Conservation (phyloP, 495 filamentous ascomycete species). For the Penicillium daleae region DNA sequence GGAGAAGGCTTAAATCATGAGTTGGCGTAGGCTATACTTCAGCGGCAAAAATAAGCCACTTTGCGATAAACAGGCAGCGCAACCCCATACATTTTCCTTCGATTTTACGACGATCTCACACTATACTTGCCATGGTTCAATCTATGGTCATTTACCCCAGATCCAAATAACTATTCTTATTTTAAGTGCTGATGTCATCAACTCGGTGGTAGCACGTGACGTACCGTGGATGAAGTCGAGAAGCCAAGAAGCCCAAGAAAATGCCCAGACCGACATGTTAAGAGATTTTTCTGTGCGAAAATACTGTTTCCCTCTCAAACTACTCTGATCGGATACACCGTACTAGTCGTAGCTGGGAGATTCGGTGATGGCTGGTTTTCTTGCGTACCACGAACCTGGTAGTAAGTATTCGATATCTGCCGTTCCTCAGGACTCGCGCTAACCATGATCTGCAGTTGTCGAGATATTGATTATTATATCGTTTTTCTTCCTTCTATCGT, state of each 20-base stretch:
- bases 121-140: background rate
- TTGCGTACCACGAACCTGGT: constrained; percentile 39
- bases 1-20: too few species aligned
- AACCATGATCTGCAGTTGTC: constrained; percentile 26
- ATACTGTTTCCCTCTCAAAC: background rate
- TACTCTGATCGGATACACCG: background rate
- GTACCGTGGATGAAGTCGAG: constrained; percentile 6
- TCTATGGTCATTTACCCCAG: background rate
- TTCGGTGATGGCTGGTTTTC: constrained; percentile 36
- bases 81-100: background rate
- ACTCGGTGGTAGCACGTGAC: background rate
- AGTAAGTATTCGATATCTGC: constrained; percentile 24
- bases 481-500: constrained; percentile 41
- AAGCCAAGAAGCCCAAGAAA: constrained; percentile 18
- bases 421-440: background rate
- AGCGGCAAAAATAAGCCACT: background rate
- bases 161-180: background rate
- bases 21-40: constrained; percentile 28
- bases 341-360: background rate
- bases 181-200: constrained; percentile 2
- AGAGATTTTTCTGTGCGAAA: background rate
- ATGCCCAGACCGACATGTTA: constrained; percentile 5
- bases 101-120: too few species aligned
- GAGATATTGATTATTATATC: constrained; percentile 38
- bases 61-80: background rate